A percentile compares a stretch with the other conserved stretches of the same genome.
phyloP scores from a whole-genome alignment of 1,284 basidiomycete genomes.

The Fistulinella staudtii region DNA sequence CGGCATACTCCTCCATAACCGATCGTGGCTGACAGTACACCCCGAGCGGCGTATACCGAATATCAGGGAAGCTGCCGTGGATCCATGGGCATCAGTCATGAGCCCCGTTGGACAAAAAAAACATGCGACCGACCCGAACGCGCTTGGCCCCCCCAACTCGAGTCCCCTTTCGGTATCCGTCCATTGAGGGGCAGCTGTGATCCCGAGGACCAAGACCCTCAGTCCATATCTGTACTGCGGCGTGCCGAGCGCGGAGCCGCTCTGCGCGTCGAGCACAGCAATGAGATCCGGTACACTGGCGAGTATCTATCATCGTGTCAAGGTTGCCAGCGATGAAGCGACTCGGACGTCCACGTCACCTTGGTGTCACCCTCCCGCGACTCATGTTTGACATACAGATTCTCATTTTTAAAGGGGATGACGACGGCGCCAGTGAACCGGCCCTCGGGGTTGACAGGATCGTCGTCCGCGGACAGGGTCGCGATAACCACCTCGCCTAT shows the following conservation, averaged over 20 bases:
- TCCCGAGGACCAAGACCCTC: slow-evolving; percentile 52
- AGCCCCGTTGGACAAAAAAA: no score
- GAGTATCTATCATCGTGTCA: slow-evolving; percentile 25
- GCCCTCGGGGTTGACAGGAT: slow-evolving; percentile 8
- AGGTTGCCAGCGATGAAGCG: neutral
- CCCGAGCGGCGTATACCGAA: slow-evolving; percentile 34
- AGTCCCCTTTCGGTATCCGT: slow-evolving; percentile 48
- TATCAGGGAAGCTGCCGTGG: slow-evolving; percentile 27
- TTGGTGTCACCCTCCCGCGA: slow-evolving; percentile 27
- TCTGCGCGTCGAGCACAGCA: slow-evolving; percentile 53
- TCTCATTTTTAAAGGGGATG: slow-evolving; percentile 64
- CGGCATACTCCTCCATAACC: slow-evolving; percentile 37
- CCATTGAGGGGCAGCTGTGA: slow-evolving; percentile 57
- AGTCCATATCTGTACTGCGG: slow-evolving; percentile 51
- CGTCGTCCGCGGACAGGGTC: slow-evolving; percentile 30
- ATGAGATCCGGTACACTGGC: slow-evolving; percentile 59
- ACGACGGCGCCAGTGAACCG: slow-evolving; percentile 28
- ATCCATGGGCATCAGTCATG: slow-evolving; percentile 7
- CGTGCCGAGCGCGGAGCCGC: slow-evolving; percentile 50
- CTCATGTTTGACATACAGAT: slow-evolving; percentile 43
- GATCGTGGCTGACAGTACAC: slow-evolving; percentile 33
- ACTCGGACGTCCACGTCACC: slow-evolving; percentile 9
- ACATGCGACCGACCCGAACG: slow-evolving; percentile 28
- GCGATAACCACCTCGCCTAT: slow-evolving; percentile 48
- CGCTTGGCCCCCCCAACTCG: slow-evolving; percentile 46